Percentiles rank a stretch among this genome's conserved stretches.
Evolutionary conservation across 352 stramenopile genomes (phyloP).

Genomic region (Stramenopiles sp.): DNA sequence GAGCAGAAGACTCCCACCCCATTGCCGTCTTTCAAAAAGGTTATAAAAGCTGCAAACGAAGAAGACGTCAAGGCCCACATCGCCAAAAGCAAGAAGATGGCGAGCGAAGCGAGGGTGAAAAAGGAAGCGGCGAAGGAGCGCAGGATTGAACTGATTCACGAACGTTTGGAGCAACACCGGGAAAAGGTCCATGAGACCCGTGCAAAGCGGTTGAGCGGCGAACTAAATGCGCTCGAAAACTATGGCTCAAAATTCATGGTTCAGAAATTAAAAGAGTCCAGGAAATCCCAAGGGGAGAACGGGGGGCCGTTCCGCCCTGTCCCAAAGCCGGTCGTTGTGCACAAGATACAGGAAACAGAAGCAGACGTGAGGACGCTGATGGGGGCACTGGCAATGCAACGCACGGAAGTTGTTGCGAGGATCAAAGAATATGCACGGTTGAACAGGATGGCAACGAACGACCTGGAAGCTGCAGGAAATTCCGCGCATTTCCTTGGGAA

Average conservation of each 20-base stretch:
- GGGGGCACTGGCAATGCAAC: not conserved
- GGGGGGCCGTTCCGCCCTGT: not conserved
- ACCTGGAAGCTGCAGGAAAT: not conserved
- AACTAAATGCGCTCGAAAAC: not conserved
- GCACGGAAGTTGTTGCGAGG: not conserved
- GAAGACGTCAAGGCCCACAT: not conserved
- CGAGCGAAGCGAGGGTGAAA: not conserved
- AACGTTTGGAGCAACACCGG: not conserved
- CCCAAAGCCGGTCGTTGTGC: not conserved
- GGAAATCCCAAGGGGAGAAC: not conserved
- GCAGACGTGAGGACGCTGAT: not conserved
- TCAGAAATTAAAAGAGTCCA: not conserved
- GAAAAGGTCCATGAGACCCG: not conserved
- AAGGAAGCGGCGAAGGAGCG: not conserved
- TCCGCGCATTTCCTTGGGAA: too few relatives aligned
- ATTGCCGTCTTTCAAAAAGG: not conserved
- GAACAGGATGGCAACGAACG: not conserved
- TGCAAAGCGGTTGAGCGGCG: not conserved
- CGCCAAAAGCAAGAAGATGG: not conserved
- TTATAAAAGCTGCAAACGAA: not conserved
- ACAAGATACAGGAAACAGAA: not conserved
- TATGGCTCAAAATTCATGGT: slow-evolving; percentile 7
- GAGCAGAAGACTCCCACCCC: not conserved
- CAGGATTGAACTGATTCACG: not conserved
- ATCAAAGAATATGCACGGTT: slow-evolving; percentile 12